Evolutionary conservation across 345 rosid genomes (phyloP).

Genomic region (Syzygium aqueum): DNA sequence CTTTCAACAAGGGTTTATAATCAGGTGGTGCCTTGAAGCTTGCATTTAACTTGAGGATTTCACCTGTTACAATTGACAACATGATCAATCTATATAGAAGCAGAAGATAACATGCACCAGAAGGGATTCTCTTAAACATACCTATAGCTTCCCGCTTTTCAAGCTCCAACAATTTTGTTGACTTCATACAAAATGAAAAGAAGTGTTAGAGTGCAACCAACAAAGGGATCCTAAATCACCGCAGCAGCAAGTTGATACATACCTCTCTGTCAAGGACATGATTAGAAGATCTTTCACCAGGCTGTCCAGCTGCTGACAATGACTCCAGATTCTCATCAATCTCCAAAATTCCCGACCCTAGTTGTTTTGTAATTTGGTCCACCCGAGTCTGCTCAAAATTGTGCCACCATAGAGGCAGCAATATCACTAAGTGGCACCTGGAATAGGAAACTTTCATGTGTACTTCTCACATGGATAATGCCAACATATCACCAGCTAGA

Average conservation of each 20-base stretch:
- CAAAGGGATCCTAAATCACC: neutral
- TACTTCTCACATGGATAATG: slow-evolving; percentile 33
- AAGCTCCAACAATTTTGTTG: slow-evolving; percentile 46
- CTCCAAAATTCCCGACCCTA: slow-evolving; percentile 50
- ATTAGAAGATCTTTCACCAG: slow-evolving; percentile 14
- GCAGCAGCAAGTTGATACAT: neutral
- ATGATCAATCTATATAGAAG: neutral
- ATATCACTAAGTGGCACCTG: slow-evolving; percentile 69
- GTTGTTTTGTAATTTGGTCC: slow-evolving; percentile 58
- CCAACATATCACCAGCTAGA: slow-evolving; percentile 27
- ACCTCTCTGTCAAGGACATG: slow-evolving; percentile 33
- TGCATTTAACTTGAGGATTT: slow-evolving; percentile 73
- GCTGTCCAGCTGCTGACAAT: slow-evolving; percentile 17
- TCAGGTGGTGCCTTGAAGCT: slow-evolving; percentile 76
- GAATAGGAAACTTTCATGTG: slow-evolving; percentile 55
- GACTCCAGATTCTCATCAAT: slow-evolving; percentile 17
- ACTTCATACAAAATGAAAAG: slow-evolving; percentile 31
- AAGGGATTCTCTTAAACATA: slow-evolving; percentile 10
- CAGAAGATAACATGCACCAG: neutral
- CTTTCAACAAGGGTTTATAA: slow-evolving; percentile 77
- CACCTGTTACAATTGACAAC: slow-evolving; percentile 39
- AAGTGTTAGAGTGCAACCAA: slow-evolving; percentile 2
- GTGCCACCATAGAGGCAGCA: slow-evolving; percentile 39
- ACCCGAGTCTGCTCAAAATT: slow-evolving; percentile 91
- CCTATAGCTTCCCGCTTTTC: slow-evolving; percentile 80